Evolutionary conservation across 305 asterid species (phyloP).

Genomic region (Rubia peregrina): DNA sequence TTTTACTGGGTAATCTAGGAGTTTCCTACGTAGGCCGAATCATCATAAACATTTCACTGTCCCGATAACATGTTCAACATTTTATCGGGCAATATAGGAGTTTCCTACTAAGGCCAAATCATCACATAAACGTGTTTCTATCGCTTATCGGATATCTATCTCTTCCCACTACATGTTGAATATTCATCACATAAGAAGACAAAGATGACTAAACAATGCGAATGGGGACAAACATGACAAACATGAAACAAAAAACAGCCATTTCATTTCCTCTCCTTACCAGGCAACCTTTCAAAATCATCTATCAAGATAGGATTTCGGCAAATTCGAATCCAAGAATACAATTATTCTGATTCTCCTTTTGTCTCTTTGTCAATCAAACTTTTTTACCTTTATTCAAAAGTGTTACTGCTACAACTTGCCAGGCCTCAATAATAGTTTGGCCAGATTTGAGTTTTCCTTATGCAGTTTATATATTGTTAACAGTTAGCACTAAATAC

Average conservation of each 20-base stretch:
- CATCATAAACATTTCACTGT: not conserved
- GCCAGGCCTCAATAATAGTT: constrained; percentile 7
- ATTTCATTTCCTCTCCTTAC: constrained; percentile 13
- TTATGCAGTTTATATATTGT: not conserved
- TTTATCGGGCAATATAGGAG: no score
- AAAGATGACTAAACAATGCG: constrained; percentile 7
- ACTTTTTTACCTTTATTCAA: constrained; percentile 4
- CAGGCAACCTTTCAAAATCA: constrained; percentile 9
- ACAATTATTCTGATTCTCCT: constrained; percentile 12
- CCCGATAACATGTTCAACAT: no score
- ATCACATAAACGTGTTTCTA: no score
- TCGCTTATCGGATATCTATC: not conserved
- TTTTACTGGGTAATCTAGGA: not conserved
- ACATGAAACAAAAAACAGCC: constrained; percentile 18
- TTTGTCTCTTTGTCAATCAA: constrained; percentile 20
- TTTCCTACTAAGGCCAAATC: no score
- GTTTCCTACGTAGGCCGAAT: not conserved
- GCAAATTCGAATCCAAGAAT: constrained; percentile 11
- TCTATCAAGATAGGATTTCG: constrained; percentile 6
- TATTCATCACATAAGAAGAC: constrained; percentile 15
- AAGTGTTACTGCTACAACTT: constrained; percentile 6
- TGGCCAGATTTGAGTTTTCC: constrained; percentile 1
- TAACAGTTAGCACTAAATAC: no score
- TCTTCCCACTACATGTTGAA: not conserved
- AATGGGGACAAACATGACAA: constrained; percentile 1